Conservation (phyloP, 176 grass and related monocot species). For the Oryza australiensis region DNA sequence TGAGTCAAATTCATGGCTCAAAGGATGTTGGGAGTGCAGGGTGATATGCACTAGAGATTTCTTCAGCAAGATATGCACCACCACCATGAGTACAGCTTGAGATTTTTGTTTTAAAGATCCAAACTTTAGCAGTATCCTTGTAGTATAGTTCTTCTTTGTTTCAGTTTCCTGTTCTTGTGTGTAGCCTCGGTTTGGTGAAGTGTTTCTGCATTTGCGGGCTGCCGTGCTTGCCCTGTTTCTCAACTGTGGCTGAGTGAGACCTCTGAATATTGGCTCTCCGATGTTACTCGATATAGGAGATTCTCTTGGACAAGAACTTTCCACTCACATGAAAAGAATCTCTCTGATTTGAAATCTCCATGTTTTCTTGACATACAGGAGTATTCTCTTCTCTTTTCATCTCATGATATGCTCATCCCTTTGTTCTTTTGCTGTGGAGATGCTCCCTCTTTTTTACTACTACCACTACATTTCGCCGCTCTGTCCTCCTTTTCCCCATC, state of each 20-base stretch:
- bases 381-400: not conserved
- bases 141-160: not conserved
- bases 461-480: not conserved
- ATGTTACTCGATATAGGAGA: not conserved
- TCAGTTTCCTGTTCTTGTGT: not conserved
- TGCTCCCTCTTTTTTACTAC: not conserved
- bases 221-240: not conserved
- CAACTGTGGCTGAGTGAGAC: conserved; percentile 22
- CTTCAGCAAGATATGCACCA: not conserved
- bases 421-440: not conserved
- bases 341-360: conserved; percentile 39
- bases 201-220: not conserved
- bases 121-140: not conserved
- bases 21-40: not conserved
- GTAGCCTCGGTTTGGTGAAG: not conserved
- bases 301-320: conserved; percentile 9
- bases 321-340: conserved; percentile 8
- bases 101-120: not conserved
- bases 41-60: not conserved
- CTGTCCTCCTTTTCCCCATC: not conserved
- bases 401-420: not conserved
- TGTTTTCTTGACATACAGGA: not conserved
- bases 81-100: not conserved
- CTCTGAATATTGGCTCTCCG: not conserved
- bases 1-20: not conserved